Percentiles rank a stretch among this genome's conserved stretches.
Evolutionary conservation across 495 filamentous ascomycete genomes (phyloP).

Genomic region (Oleoguttula mirabilis): DNA sequence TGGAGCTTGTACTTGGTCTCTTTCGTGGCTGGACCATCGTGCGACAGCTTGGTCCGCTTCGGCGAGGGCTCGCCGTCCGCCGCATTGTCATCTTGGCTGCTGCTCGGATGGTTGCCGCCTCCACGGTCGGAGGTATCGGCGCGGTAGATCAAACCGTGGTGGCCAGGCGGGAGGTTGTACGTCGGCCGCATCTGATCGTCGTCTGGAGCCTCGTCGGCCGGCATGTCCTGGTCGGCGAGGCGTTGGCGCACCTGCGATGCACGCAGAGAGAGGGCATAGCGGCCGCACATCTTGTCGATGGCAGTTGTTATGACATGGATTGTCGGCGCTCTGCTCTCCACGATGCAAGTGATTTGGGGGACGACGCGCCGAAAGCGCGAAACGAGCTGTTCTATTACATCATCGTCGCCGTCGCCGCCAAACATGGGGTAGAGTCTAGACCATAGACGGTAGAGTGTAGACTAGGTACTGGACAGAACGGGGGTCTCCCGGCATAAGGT

Average conservation of each 20-base stretch:
- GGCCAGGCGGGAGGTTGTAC: constrained; percentile 89
- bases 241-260: constrained; percentile 55
- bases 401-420: no score
- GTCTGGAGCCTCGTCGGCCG: constrained; percentile 61
- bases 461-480: no score
- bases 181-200: constrained; percentile 51
- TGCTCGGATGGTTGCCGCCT: constrained; percentile 19
- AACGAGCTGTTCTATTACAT: no score
- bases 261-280: constrained; percentile 62
- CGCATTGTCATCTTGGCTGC: constrained; percentile 15
- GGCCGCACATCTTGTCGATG: constrained; percentile 58
- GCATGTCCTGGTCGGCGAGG: constrained; percentile 63
- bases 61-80: constrained; percentile 13
- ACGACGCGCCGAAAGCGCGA: no score
- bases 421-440: no score
- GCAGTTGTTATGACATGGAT: no score
- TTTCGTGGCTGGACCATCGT: constrained; percentile 17
- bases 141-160: constrained; percentile 75
- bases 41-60: constrained; percentile 15
- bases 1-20: constrained; percentile 65
- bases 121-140: constrained; percentile 53
- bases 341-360: no score
- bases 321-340: no score
- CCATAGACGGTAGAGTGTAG: no score
- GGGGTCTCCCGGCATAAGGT: no score